Percentiles rank a stretch among this genome's conserved stretches.
Conservation (phyloP, 805 yeast genomes). For the Kurtzmaniella cleridarum region DNA sequence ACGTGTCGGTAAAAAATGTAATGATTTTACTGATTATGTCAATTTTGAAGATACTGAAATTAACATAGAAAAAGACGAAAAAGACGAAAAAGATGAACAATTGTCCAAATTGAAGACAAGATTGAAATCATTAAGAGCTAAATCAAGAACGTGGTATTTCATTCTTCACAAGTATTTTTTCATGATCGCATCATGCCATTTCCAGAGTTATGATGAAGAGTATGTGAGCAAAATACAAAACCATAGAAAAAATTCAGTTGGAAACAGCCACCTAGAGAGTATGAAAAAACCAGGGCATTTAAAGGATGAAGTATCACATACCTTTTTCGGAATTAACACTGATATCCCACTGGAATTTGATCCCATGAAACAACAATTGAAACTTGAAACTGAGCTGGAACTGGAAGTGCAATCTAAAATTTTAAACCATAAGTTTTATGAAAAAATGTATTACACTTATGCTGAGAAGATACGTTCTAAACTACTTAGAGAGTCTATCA, state of each 20-base stretch:
- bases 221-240: constrained; percentile 19
- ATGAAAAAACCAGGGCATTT: constrained; percentile 5
- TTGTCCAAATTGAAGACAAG: constrained; percentile 15
- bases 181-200: constrained; percentile 69
- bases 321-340: constrained; percentile 13
- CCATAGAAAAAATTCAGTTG: constrained; percentile 4
- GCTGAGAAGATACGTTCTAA: constrained; percentile 33
- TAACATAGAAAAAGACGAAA: constrained; percentile 4
- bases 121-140: constrained; percentile 17
- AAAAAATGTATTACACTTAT: constrained; percentile 24
- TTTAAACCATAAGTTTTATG: constrained; percentile 17
- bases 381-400: constrained; percentile 2
- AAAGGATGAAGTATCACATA: constrained; percentile 17
- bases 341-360: constrained; percentile 4
- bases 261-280: constrained; percentile 4
- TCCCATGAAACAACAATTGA: constrained; percentile 4
- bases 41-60: constrained; percentile 10
- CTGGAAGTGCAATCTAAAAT: constrained; percentile 2
- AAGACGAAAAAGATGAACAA: constrained; percentile 2
- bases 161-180: constrained; percentile 73
- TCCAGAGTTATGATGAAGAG: constrained; percentile 41
- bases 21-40: constrained; percentile 7
- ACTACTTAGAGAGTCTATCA: constrained; percentile 25
- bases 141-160: constrained; percentile 49
- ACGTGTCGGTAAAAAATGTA: constrained; percentile 18